Evolutionary conservation across 768 basidiomycete species (phyloP), one percentile per base, ranked within the genome.

Genomic region (Podaxis rugospora): DNA sequence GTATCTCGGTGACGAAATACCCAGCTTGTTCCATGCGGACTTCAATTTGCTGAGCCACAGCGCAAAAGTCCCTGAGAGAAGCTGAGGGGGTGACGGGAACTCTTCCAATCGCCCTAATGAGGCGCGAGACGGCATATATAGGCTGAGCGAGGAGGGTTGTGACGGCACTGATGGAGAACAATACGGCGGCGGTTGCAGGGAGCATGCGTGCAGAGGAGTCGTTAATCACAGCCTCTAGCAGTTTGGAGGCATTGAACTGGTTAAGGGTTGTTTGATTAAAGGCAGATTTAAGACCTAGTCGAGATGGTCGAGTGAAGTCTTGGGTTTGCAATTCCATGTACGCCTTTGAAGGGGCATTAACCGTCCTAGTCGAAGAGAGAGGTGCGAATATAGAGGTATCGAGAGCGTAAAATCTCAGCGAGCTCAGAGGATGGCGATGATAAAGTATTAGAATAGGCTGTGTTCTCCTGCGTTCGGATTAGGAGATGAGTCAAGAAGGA

Each of bases 351-450:
- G 53, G 27, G 10, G 23, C 25, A n/a, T 36, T 37, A 5, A 13
- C 16, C 11, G 9, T 9, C 11, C 21, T 10, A 27, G 18, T 39
- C 14, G 14, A 28, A 23, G 50, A 65, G 10, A 39, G 64, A 66
- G 47, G 66, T 7, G 40, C 61, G 64, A n/a, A 71, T 11, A 67
- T 62, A 9, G 76, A 67, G 3, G 73, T 69, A 52, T 79, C 75
- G 21, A 89, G 69, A 0, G 83, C 72, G 65, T 92, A 87, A 64
- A 88, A 90, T n/a, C 88, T 81, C 61, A 90, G 73, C 3, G 84
- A 82, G 5, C 73, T 70, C 16, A 75, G 71, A n/a, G 77, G 68
- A 40, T 88, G 87, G 11, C 83, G 80, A 49, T 72, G 69, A 67
- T 88, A 90, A 54, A 78, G 74, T 40, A 87, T 75, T 39, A 83